Evolutionary conservation across 768 basidiomycete genomes (phyloP), one percentile per base, ranked within the genome.

Genomic region (Mycena floridula): DNA sequence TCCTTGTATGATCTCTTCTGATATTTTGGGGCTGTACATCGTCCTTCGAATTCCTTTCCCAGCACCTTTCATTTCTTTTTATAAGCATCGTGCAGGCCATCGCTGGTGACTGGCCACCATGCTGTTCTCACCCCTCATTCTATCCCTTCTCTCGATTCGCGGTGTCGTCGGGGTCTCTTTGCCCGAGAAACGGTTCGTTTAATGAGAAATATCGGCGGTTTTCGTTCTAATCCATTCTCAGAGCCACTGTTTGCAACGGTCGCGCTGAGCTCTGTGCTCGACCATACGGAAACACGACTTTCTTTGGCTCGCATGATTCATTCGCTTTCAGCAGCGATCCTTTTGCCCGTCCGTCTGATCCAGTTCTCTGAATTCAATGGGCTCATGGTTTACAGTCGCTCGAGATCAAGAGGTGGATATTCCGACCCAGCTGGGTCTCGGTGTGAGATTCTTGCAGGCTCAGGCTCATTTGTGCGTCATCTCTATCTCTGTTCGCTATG

Each of bases 221-320:
- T n/a, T n/a, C n/a, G n/a, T 3, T 35, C 32, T 35, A 18, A 35
- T 3, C 15, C 7, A 13, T 15, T 35, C 32, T 35, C 27, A 72
- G 69, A 45, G 67, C 72, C 5, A 68, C 64, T 0, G 66, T 76
- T 6, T 87, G 83, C 61, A 87, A 87, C 55, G 82, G 83, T 0
- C 74, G 73, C 38, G 65, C 80, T 0, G 80, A 82, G 50, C 63
- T 85, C 3, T 87, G 85, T 58, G 53, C 63, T 44, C 65, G 77
- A 23, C 60, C 61, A 25, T 87, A 84, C 55, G 74, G 68, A 28
- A 75, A 74, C 43, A 65, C 69, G 18, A 73, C 72, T 0, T 70
- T 65, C 44, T 40, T 75, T n/a, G 70, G 69, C 51, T 70, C 78
- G 1, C 80, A 82, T 49, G 72, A 82, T 55, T 79, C 77, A 2